These are phyloP conservation scores for Phylloporus arenicola DNA, from an alignment of 768 basidiomycete species.

Conservation along the genomic window DNA sequence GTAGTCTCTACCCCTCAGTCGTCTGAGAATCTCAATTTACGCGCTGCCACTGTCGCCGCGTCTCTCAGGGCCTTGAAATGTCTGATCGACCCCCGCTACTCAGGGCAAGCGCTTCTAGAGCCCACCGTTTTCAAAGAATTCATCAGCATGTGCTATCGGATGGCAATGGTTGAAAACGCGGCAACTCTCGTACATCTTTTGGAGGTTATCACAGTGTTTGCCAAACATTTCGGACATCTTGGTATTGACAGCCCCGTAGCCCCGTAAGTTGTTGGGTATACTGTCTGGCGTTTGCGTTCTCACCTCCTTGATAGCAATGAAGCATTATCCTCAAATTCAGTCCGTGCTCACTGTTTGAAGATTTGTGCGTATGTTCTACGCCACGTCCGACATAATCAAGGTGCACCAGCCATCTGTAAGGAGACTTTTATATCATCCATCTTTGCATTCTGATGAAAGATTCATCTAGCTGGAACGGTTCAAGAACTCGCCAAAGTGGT, in stretches of 20 bases:
- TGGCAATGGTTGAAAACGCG: conserved; percentile 83
- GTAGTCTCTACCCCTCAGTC: conserved; percentile 60
- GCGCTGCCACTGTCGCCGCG: conserved; percentile 48
- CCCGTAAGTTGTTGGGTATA: conserved; percentile 11
- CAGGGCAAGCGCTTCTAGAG: conserved; percentile 76
- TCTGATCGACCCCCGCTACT: conserved; percentile 74
- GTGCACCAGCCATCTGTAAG: conserved; percentile 49
- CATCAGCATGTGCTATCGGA: conserved; percentile 78
- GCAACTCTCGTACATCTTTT: conserved; percentile 65
- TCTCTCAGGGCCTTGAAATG: conserved; percentile 72
- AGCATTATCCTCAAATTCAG: conserved; percentile 29
- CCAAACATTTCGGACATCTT: conserved; percentile 33
- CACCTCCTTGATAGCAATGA: conserved; percentile 19
- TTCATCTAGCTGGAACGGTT: conserved; percentile 44
- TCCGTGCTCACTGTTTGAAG: conserved; percentile 64
- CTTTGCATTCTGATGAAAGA: conserved; percentile 8
- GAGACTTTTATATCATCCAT: background rate
- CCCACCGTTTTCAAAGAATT: conserved; percentile 87
- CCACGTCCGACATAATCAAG: conserved; percentile 56
- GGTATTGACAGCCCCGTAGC: conserved; percentile 17
- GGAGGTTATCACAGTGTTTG: conserved; percentile 60
- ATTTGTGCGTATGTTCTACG: conserved; percentile 80
- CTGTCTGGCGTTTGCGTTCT: background rate
- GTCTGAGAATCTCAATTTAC: conserved; percentile 36
- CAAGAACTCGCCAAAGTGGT: conserved; percentile 61